phyloP scores from a whole-genome alignment of 139 green algal genomes.

The Chlamydomonas sphaeroides region DNA sequence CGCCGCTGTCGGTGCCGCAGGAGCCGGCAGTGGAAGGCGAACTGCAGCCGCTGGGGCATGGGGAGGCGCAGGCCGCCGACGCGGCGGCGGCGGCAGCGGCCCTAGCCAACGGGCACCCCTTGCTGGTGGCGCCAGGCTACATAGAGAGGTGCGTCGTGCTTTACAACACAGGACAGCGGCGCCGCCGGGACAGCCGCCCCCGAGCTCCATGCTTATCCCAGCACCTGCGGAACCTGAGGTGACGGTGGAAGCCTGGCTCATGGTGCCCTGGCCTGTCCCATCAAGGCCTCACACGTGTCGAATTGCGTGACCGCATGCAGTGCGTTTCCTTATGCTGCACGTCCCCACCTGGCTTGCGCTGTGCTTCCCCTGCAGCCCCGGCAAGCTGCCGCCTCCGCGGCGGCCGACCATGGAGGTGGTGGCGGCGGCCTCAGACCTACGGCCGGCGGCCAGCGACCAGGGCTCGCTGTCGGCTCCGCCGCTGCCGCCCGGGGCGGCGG shows the following conservation, averaged over 20 bases:
- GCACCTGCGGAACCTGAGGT: too few species aligned
- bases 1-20: background rate
- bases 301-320: background rate
- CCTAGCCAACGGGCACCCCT: too few species aligned
- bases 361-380: background rate
- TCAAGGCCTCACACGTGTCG: too few species aligned
- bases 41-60: too few species aligned
- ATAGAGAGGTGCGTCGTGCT: conserved; percentile 43
- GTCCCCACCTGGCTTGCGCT: too few species aligned
- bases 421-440: background rate
- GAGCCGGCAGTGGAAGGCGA: background rate
- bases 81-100: too few species aligned
- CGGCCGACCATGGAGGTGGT: background rate
- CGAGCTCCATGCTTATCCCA: too few species aligned
- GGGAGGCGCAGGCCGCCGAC: too few species aligned
- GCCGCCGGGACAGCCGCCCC: too few species aligned
- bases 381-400: conserved; percentile 9
- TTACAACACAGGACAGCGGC: too few species aligned
- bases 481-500: background rate
- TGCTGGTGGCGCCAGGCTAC: background rate
- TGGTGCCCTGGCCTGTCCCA: too few species aligned
- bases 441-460: background rate
- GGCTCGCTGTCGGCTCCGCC: background rate
- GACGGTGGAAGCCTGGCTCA: background rate
- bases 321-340: background rate